Percentiles rank a stretch among this genome's conserved stretches.
These are phyloP conservation scores for Malus hybrid DNA, from an alignment of 331 rosid genomes.

Conservation along the genomic window DNA sequence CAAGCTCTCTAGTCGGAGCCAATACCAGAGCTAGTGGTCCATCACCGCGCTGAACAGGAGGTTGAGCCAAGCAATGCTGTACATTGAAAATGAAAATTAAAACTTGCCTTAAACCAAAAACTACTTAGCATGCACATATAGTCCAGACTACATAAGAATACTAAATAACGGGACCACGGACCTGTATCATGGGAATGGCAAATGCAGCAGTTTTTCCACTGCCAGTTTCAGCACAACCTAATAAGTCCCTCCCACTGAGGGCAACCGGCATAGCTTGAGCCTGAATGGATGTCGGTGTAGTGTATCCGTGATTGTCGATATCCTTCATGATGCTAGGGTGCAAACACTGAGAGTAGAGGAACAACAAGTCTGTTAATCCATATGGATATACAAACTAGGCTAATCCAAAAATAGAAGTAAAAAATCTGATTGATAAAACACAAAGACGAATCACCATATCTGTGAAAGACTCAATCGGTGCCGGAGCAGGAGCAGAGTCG, in stretches of 20 bases:
- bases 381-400: neutral
- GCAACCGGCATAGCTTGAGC: constrained; percentile 91
- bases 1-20: constrained; percentile 94
- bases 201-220: constrained; percentile 93
- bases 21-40: constrained; percentile 76
- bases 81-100: neutral
- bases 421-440: neutral
- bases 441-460: constrained; percentile 51
- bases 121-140: constrained; percentile 1
- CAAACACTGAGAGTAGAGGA: constrained; percentile 52
- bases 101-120: neutral
- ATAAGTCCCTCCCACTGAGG: constrained; percentile 70
- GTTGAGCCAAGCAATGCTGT: constrained; percentile 80
- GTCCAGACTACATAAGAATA: constrained; percentile 3
- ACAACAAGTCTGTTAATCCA: neutral
- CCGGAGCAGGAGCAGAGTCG: constrained; percentile 59
- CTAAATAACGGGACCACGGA: constrained; percentile 16
- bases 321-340: constrained; percentile 75
- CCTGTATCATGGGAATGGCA: constrained; percentile 86
- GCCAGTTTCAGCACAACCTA: constrained; percentile 93
- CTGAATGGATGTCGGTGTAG: constrained; percentile 82
- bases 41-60: constrained; percentile 62
- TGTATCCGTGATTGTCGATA: constrained; percentile 71
- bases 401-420: neutral
- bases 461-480: constrained; percentile 74